Evolutionary conservation across 1,284 basidiomycete species (phyloP).

Genomic region (Cutaneotrichosporon sp.): DNA sequence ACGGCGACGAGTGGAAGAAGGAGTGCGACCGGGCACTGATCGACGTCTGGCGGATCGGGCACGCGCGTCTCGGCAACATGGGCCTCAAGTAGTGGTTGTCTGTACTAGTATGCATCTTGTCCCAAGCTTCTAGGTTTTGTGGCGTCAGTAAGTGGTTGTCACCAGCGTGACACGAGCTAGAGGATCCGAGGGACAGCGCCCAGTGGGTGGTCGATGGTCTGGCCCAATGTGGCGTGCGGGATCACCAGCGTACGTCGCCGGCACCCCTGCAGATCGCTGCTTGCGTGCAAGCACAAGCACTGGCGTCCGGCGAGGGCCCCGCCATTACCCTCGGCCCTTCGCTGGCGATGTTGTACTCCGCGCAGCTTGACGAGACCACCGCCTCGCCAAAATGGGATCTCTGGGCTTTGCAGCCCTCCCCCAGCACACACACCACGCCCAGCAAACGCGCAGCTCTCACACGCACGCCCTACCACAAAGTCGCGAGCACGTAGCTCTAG

Average conservation of each 20-base stretch:
- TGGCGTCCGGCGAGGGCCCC: too few species aligned
- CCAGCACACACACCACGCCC: slow-evolving; percentile 8
- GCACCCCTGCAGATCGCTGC: too few species aligned
- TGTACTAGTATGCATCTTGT: background rate
- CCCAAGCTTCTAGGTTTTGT: background rate
- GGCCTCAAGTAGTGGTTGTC: slow-evolving; percentile 31
- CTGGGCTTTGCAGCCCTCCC: slow-evolving; percentile 16
- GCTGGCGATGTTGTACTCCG: too few species aligned
- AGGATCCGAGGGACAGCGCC: too few species aligned
- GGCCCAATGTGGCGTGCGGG: too few species aligned
- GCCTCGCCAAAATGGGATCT: slow-evolving; percentile 12
- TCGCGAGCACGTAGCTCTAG: slow-evolving; percentile 21
- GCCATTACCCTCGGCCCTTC: too few species aligned
- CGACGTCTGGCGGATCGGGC: slow-evolving; percentile 74
- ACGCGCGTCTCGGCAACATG: slow-evolving; percentile 58
- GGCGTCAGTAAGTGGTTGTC: too few species aligned
- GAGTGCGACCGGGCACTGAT: slow-evolving; percentile 72
- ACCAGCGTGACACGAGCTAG: background rate
- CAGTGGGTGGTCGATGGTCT: too few species aligned
- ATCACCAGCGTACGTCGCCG: too few species aligned
- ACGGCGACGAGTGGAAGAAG: slow-evolving; percentile 57
- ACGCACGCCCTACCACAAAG: slow-evolving; percentile 11
- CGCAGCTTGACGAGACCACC: background rate
- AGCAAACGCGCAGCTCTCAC: background rate
- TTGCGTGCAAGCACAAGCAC: too few species aligned